Percentiles rank a stretch among this genome's conserved stretches.
phyloP scores from a whole-genome alignment of 176 grass and related monocot species.

The Chrysopogon serrulatus region DNA sequence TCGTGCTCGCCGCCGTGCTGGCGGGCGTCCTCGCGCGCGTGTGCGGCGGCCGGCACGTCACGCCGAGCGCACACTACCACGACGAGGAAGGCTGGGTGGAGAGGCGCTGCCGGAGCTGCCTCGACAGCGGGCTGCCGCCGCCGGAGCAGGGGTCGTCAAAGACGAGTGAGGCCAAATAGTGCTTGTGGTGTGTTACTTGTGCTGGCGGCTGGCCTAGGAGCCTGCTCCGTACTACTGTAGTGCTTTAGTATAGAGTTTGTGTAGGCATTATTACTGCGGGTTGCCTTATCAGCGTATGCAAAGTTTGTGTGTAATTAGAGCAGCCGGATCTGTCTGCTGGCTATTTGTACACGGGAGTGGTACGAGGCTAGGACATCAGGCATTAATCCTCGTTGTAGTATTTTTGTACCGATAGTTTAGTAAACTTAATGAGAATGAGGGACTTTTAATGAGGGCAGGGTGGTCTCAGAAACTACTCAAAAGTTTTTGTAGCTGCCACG shows the following conservation, averaged over 20 bases:
- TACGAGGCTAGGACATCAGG: neutral
- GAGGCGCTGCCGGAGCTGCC: conserved; percentile 68
- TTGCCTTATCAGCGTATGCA: neutral
- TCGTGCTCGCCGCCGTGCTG: conserved; percentile 60
- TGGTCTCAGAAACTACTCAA: no score
- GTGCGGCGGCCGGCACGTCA: conserved; percentile 47
- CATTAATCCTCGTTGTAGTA: neutral
- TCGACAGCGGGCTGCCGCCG: conserved; percentile 61
- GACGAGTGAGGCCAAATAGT: conserved; percentile 40
- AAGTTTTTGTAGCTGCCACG: no score
- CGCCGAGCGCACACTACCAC: conserved; percentile 35
- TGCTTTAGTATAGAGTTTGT: neutral
- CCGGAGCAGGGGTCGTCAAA: conserved; percentile 18
- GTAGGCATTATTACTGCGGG: neutral
- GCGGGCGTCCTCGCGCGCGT: conserved; percentile 60
- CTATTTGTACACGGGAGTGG: neutral
- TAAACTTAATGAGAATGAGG: no score
- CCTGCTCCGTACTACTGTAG: neutral
- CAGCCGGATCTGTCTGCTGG: neutral
- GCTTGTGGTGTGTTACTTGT: neutral
- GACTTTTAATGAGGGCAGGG: no score
- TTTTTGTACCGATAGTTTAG: neutral
- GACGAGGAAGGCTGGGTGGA: conserved; percentile 81
- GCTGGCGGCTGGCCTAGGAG: neutral
- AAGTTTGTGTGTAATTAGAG: neutral